These are phyloP conservation scores for Ophiosphaerella korrae DNA, from an alignment of 2,329 filamentous ascomycete genomes.

Conservation along the genomic window DNA sequence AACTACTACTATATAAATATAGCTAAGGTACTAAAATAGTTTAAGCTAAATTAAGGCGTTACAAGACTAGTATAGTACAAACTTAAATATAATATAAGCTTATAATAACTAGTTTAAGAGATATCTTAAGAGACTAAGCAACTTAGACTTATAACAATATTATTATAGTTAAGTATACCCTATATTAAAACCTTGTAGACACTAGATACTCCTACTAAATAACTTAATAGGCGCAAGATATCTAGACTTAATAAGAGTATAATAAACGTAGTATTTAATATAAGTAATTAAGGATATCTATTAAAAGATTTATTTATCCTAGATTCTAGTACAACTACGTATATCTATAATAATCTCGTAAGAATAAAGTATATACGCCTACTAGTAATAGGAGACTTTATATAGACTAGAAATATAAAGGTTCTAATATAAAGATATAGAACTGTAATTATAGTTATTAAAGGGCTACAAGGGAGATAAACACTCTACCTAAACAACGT, in stretches of 20 bases:
- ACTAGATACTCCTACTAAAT: neutral
- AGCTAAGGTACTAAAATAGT: conserved; percentile 1
- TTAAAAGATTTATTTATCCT: neutral
- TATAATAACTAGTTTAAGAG: neutral
- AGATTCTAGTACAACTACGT: neutral
- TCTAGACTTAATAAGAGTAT: neutral
- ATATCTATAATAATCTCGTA: neutral
- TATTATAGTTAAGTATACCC: neutral
- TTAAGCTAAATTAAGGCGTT: conserved; percentile 1
- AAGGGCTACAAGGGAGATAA: neutral
- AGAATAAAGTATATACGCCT: neutral
- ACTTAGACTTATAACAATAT: neutral
- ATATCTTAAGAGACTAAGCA: neutral
- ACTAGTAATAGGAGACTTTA: neutral
- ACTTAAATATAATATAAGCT: conserved; percentile 4
- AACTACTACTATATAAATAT: conserved; percentile 2
- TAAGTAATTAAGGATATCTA: neutral
- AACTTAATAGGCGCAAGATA: neutral
- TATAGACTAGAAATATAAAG: neutral
- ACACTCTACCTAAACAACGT: neutral
- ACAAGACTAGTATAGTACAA: conserved; percentile 4
- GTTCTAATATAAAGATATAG: neutral
- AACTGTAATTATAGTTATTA: neutral
- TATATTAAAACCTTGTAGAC: conserved; percentile 1
- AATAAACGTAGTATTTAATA: neutral